Evolutionary conservation across 176 grass and related monocot genomes (phyloP), one percentile per base, ranked within the genome.

Genomic region (Musa itinerans): DNA sequence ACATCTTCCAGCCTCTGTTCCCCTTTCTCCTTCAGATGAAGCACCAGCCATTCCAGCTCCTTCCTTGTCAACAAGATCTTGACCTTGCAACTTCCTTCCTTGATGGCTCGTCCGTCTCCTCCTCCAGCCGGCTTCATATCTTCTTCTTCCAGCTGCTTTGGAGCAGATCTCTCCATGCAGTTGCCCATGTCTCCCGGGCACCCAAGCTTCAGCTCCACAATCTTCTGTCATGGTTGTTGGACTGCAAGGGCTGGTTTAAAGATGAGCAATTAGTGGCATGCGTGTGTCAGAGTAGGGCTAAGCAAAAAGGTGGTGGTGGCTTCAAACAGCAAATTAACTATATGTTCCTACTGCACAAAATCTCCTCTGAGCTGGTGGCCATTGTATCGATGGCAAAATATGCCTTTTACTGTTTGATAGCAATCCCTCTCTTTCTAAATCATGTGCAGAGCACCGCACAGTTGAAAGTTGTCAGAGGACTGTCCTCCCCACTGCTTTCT

Each of bases 1-100:
- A 80, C 78, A 52, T 80, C 78, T 20, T 80, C 78, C 21, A 80
- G 58, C 69, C 24, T 73, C 58, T 29, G 71, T 49, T 73, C 78
- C 49, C 78, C 78, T 13, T 80, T 80, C 57, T 34, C 25, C 72
- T 80, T 73, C 69, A 80, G 13, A 48, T 80, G 69, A 17, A 73
- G 54, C 69, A 80, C 23, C 68, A 80, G 55, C 78, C 69, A 63
- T 27, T 80, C 78, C 43, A 80, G 58, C 78, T 80, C 78, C 57
- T 71, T 70, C 29, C 69, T 73, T 3, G 69, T 80, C 68, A 80
- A 2, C 48, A 80, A 12, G n/a, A 80, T 73, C 58, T 80, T 80
- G 16, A 80, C 69, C 49, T 73, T 80, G 57, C 62, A 72, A 22
- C 78, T 69, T 29, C 59, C 48, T 8, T 57, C 69, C 66, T 79